Conservation (phyloP, 2,329 filamentous ascomycete species). For the Phoma sp. region DNA sequence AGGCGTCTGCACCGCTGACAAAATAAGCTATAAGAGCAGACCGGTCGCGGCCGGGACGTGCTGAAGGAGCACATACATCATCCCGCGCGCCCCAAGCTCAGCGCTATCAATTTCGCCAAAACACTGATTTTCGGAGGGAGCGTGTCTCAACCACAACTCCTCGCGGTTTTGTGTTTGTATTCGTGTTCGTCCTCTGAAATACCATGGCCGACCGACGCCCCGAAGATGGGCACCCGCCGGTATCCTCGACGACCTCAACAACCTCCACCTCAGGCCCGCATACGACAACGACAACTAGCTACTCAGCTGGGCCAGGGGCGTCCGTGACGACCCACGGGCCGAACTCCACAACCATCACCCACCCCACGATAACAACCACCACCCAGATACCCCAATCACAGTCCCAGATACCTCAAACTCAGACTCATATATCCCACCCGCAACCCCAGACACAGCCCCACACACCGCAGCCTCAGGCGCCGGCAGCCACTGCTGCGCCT, state of each 20-base stretch:
- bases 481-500: conserved; percentile 19
- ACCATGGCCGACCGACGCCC: conserved; percentile 24
- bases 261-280: conserved; percentile 40
- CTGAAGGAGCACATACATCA: conserved; percentile 23
- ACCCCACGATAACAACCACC: conserved; percentile 43
- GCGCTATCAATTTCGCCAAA: conserved; percentile 15
- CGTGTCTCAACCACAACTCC: conserved; percentile 7
- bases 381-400: conserved; percentile 18
- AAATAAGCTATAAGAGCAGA: conserved; percentile 20
- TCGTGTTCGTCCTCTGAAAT: conserved; percentile 8
- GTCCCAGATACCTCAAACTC: neutral
- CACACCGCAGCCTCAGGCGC: conserved; percentile 13
- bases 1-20: conserved; percentile 23
- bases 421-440: neutral
- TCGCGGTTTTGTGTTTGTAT: too few relatives aligned
- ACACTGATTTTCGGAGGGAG: conserved; percentile 10
- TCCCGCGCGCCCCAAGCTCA: conserved; percentile 17
- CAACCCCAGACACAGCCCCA: neutral
- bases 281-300: conserved; percentile 39
- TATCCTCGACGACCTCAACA: conserved; percentile 32
- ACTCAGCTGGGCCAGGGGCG: conserved; percentile 26
- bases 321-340: conserved; percentile 31
- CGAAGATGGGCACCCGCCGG: conserved; percentile 16
- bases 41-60: conserved; percentile 27
- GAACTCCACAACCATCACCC: conserved; percentile 34